phyloP scores from a whole-genome alignment of 2,329 filamentous ascomycete genomes.

The Clonostachys solani region DNA sequence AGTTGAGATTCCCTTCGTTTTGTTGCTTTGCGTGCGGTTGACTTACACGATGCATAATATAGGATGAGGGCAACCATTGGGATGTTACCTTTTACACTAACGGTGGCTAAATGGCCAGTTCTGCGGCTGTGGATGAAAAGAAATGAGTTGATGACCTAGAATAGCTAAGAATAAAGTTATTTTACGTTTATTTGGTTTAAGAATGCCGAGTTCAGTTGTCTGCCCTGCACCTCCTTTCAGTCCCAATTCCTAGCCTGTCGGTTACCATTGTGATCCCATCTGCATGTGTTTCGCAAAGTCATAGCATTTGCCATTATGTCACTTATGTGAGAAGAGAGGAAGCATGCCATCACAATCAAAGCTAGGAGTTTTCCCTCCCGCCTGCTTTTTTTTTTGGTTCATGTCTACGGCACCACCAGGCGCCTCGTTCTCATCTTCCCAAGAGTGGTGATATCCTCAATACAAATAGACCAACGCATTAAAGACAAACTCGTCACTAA shows the following conservation, averaged over 20 bases:
- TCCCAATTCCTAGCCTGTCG: no score
- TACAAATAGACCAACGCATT: no score
- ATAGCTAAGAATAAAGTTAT: background rate
- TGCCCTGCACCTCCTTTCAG: no score
- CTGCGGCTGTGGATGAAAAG: no score
- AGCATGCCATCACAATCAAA: no score
- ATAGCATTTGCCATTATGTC: background rate
- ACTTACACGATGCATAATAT: background rate
- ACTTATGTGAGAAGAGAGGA: background rate
- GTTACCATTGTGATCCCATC: no score
- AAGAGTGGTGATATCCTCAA: no score
- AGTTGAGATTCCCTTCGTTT: slow-evolving; percentile 3
- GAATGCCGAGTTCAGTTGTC: background rate
- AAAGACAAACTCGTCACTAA: no score
- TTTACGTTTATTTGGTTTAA: background rate
- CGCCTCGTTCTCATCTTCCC: no score
- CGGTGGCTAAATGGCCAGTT: background rate
- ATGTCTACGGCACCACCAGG: no score
- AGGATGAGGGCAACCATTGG: slow-evolving; percentile 14
- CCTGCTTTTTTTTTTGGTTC: no score
- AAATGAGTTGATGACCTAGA: background rate
- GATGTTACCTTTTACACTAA: slow-evolving; percentile 11
- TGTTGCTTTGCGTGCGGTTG: slow-evolving; percentile 1
- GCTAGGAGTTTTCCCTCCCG: no score
- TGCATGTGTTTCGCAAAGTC: background rate